Base-by-base conservation (phyloP, 306 rosid genomes). In the Medicago ruthenica region DNA sequence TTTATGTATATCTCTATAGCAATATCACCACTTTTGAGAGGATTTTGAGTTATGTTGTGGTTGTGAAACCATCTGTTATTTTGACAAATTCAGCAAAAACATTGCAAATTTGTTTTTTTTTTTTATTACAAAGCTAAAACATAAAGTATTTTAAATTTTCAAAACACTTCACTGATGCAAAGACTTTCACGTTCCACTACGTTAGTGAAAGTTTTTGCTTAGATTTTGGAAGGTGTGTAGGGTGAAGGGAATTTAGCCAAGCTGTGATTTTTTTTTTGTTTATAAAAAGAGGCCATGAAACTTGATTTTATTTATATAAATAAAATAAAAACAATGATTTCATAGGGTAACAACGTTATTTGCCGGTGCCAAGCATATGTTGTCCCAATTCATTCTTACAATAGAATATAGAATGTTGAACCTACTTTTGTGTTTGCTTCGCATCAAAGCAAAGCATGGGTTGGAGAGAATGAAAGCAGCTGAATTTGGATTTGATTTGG, bases 381-480 rank as follows among this genome's bases (percentile, higher is more conserved):
- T 45, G n/a, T 13, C 51, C 36, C 36, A 31, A 31, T 31, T 31
- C 5, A 0, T 31, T 31, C 36, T 31, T 31, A 45, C 51, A 44
- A 12, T 11, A 12, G 50, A 44, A 45, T 45, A 12, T 11, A 12
- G 6, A 24, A n/a, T 42, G 24, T 8, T 6, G 18, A 54, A 54
- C 14, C 8, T 18, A 72, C 62, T 74, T 61, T 61, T 63, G 16
- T 17, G 4, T 34, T 34, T 64, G 65, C 73, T 65, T 53, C 54
- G 40, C 57, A 65, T 64, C 53, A 64, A 75, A 75, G 71, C 61
- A 18, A 59, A 24, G 18, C 17, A 18, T 13, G 42, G n/a, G 66
- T 31, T 54, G 74, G 51, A 40, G 9, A 62, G 59, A 61, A 27
- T 62, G 36, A 40, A 48, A 8, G 24, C 0, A 9, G 45, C n/a